Evolutionary conservation across 352 stramenopile genomes (phyloP), one percentile per base, ranked within the genome.

Genomic region (Phytophthora ramorum): DNA sequence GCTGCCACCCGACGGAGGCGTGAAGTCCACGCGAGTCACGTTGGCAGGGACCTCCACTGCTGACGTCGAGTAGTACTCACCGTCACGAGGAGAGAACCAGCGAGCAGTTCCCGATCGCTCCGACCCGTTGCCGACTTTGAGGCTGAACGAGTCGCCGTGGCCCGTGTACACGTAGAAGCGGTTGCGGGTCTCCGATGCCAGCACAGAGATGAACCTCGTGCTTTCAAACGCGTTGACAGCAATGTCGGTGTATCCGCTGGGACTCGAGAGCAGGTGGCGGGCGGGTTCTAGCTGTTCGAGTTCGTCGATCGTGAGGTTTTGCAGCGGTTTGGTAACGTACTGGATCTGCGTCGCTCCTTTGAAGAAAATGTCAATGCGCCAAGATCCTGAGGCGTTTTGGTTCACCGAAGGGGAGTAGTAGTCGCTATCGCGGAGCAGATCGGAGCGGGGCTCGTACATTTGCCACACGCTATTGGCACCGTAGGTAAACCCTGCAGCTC

Each of bases 1-100:
- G 13, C 34, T 38, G 34, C 55, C 61, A n/a, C 19, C 32, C 14
- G 66, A 60, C 2, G 66, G 66, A 34, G 61, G 60, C 2, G 20
- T 60, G n/a, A n/a, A n/a, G n/a, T n/a, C n/a, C n/a, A n/a, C n/a
- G n/a, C n/a, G n/a, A n/a, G n/a, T n/a, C n/a, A 9, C 38, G 7
- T 59, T 58, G 4, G 37, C 50, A 24, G 60, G 44, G 13, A 67
- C 49, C n/a, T 4, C 49, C 8, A 75, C 49, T 2, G 44, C 56
- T 0, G 44, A 63, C 47, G 38, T 57, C 10, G 28, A 17, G 28
- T 56, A 60, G 44, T 58, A 71, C 32, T 61, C 26, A 0, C 66
- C 66, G 48, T 74, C 60, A 16, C 66, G 66, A 40, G 66, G 54
- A n/a, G n/a, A n/a, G 45, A 67, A 75, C 66, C 66, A 71, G 35